phyloP scores from a whole-genome alignment of 1,284 basidiomycete genomes.

The Ganoderma leucocontextum region DNA sequence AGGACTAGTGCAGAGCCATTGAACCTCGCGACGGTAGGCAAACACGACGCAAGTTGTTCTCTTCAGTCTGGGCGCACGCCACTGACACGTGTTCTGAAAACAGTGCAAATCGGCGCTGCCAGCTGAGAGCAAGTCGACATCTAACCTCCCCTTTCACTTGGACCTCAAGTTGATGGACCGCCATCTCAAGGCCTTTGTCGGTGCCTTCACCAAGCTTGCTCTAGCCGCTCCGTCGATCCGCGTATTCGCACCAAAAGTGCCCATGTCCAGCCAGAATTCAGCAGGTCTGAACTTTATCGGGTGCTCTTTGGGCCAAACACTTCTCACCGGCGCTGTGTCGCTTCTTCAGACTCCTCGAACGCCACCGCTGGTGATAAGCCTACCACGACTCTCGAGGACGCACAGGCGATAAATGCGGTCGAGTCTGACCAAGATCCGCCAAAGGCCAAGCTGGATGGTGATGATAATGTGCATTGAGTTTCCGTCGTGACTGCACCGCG shows the following conservation, averaged over 20 bases:
- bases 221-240: not conserved
- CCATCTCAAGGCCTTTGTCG: constrained; percentile 13
- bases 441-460: constrained; percentile 4
- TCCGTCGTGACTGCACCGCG: not conserved
- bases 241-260: not conserved
- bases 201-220: constrained; percentile 3
- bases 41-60: not conserved
- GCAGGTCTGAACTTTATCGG: constrained; percentile 10
- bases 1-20: not conserved
- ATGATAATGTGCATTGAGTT: constrained; percentile 16
- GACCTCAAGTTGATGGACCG: constrained; percentile 2
- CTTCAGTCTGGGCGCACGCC: not conserved
- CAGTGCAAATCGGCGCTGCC: not conserved
- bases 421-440: constrained; percentile 6
- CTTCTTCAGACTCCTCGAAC: not conserved
- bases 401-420: constrained; percentile 16
- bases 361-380: constrained; percentile 16
- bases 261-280: not conserved
- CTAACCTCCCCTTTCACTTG: not conserved
- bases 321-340: too few relatives aligned
- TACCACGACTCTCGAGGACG: not conserved
- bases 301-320: not conserved
- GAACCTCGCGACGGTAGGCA: not conserved
- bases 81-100: constrained; percentile 5
- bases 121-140: not conserved